Base-by-base conservation (phyloP, 108 stramenopile genomes). In the Mediolabrus comicus region DNA sequence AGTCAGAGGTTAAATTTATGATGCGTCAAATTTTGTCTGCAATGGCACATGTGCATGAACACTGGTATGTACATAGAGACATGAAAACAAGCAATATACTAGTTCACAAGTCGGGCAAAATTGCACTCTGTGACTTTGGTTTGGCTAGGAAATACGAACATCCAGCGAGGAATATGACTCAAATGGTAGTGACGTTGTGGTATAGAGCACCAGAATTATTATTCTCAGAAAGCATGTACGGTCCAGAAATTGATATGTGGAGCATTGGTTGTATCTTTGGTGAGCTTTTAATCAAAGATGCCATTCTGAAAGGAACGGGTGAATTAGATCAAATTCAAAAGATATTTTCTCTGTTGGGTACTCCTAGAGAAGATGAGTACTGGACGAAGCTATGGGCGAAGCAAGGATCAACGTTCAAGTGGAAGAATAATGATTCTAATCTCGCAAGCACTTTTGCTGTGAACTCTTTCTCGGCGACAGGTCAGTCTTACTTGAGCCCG, bases 211-310 rank as follows among this genome's bases (percentile, higher is more conserved):
- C 95, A 3, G 96, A 98, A 67, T 64, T 98, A 6, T 69, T 97
- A 43, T 88, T 97, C 59, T 96, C 96, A 13, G 90, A 92, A 66
- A 61, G 62, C 7, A 38, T 58, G 11, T 98, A 98, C 81, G 91
- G 91, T 27, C 84, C 92, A 22, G 85, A 83, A 11, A 84, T 98
- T 8, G 97, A 98, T 70, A 86, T 96, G 69, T 98, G 97, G 97
- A 95, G 86, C 55, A 65, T 98, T 24, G 98, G 99, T 2, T 99
- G 99, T 63, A 97, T 98, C 56, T 96, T 99, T 78, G 98, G 97
- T 1, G 99, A 99, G 79, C 77, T 98, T 28, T 81, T 98, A 26
- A 82, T 85, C 19, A 88, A 95, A 58, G 81, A 89, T 65, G 94
- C 96, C 6, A 83, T 98, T 11, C 79, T 99, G 67, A 90, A 95